A percentile compares a stretch with the other conserved stretches of the same genome.
Evolutionary conservation across 768 basidiomycete species (phyloP).

Genomic region (Lyophyllum decastes): DNA sequence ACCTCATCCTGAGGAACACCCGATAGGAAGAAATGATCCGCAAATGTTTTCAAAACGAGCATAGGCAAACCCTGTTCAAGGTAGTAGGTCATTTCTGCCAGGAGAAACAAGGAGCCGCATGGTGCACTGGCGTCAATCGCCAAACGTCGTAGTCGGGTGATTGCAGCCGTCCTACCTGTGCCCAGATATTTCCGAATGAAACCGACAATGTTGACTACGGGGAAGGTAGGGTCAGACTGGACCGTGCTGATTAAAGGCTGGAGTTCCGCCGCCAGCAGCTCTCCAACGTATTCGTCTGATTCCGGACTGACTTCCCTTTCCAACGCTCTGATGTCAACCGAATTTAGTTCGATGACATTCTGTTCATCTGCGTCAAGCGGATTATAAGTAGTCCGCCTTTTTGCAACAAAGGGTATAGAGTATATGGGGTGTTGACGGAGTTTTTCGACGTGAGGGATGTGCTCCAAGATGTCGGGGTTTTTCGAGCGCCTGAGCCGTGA

Average conservation of each 20-base stretch:
- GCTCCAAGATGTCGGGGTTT: not conserved
- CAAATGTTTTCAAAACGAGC: conserved; percentile 46
- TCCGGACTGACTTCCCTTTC: not conserved
- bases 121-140: conserved; percentile 23
- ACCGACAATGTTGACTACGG: conserved; percentile 29
- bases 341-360: not conserved
- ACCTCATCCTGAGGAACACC: conserved; percentile 52
- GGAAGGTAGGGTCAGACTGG: conserved; percentile 1
- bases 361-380: not conserved
- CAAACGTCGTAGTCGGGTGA: conserved; percentile 33
- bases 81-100: conserved; percentile 48
- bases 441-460: conserved; percentile 18
- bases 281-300: conserved; percentile 8
- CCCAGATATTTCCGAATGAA: conserved; percentile 38
- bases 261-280: conserved; percentile 3
- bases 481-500: conserved; percentile 20
- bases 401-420: not conserved
- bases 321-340: not conserved
- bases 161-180: conserved; percentile 32
- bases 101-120: conserved; percentile 29
- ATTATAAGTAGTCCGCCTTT: not conserved
- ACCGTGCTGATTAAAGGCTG: not conserved
- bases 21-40: conserved; percentile 48
- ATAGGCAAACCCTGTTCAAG: conserved; percentile 22
- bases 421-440: conserved; percentile 16